These are phyloP conservation scores for Phialophora chinensis DNA, from an alignment of 2,329 filamentous ascomycete species.

Conservation along the genomic window DNA sequence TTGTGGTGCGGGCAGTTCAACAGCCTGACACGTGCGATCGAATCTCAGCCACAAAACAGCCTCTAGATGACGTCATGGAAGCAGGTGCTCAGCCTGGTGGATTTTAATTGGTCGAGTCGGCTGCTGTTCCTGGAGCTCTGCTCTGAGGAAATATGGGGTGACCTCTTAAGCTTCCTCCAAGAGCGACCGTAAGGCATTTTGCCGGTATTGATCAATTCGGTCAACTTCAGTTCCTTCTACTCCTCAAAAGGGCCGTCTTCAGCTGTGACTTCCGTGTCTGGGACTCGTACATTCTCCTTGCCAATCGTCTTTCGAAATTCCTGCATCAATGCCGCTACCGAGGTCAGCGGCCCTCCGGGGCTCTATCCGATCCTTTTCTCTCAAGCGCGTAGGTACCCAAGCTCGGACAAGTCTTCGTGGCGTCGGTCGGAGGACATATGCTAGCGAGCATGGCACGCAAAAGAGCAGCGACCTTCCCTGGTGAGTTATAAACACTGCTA, in stretches of 20 bases:
- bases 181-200: not conserved
- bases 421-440: slow-evolving; percentile 54
- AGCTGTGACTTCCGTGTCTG: not conserved
- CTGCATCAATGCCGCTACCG: slow-evolving; percentile 44
- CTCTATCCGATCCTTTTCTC: slow-evolving; percentile 44
- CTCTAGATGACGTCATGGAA: not conserved
- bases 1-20: not conserved
- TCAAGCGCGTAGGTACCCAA: slow-evolving; percentile 43
- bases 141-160: slow-evolving; percentile 9
- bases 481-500: slow-evolving; percentile 44
- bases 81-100: not conserved
- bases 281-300: not conserved
- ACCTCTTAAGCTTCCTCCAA: not conserved
- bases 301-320: not conserved
- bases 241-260: not conserved
- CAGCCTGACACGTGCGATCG: slow-evolving; percentile 8
- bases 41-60: not conserved
- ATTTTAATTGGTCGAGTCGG: not conserved
- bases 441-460: slow-evolving; percentile 48
- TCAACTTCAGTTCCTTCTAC: not conserved
- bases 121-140: slow-evolving; percentile 11
- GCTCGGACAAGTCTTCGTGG: slow-evolving; percentile 49
- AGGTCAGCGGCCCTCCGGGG: slow-evolving; percentile 46
- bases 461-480: slow-evolving; percentile 58
- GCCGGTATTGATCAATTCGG: not conserved